Percentiles rank a stretch among this genome's conserved stretches.
These are phyloP conservation scores for Leccinellum albellum DNA, from an alignment of 768 basidiomycete species.

Conservation along the genomic window DNA sequence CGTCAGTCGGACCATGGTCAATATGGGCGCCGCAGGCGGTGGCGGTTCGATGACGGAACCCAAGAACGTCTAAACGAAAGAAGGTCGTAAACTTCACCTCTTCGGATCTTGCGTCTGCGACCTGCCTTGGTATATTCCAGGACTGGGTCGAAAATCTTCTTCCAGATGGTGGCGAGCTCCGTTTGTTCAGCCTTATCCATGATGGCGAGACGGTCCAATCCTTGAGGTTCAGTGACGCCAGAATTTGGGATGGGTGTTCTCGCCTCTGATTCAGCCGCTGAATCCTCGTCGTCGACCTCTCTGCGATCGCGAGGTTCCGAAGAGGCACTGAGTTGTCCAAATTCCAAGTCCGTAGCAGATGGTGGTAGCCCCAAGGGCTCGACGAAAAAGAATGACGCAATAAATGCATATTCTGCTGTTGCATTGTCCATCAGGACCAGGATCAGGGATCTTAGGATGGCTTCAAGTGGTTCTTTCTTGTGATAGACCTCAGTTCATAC, in stretches of 20 bases:
- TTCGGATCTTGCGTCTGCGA: not conserved
- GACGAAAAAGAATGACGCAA: slow-evolving; percentile 75
- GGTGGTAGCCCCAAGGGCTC: slow-evolving; percentile 24
- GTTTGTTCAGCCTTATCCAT: slow-evolving; percentile 59
- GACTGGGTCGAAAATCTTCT: slow-evolving; percentile 88
- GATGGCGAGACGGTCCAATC: slow-evolving; percentile 27
- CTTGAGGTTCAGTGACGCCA: slow-evolving; percentile 23
- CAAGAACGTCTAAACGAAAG: slow-evolving; percentile 55
- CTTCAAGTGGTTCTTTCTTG: slow-evolving; percentile 82
- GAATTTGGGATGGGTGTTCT: slow-evolving; percentile 32
- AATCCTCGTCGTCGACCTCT: slow-evolving; percentile 37
- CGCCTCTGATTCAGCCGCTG: slow-evolving; percentile 50
- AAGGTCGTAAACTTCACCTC: not conserved
- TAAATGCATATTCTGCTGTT: slow-evolving; percentile 86
- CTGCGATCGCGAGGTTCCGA: slow-evolving; percentile 42
- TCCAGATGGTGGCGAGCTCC: slow-evolving; percentile 71
- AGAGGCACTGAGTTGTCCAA: slow-evolving; percentile 30
- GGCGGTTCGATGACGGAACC: slow-evolving; percentile 64
- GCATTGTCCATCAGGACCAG: slow-evolving; percentile 95
- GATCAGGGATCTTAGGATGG: slow-evolving; percentile 77
- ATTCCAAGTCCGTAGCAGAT: slow-evolving; percentile 34
- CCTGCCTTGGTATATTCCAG: slow-evolving; percentile 78
- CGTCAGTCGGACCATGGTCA: slow-evolving; percentile 89
- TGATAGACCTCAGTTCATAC: slow-evolving; percentile 11
- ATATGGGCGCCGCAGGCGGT: slow-evolving; percentile 71